Evolutionary conservation across 2,329 filamentous ascomycete genomes (phyloP), one percentile per base, ranked within the genome.

Genomic region (Neofusicoccum parvum): DNA sequence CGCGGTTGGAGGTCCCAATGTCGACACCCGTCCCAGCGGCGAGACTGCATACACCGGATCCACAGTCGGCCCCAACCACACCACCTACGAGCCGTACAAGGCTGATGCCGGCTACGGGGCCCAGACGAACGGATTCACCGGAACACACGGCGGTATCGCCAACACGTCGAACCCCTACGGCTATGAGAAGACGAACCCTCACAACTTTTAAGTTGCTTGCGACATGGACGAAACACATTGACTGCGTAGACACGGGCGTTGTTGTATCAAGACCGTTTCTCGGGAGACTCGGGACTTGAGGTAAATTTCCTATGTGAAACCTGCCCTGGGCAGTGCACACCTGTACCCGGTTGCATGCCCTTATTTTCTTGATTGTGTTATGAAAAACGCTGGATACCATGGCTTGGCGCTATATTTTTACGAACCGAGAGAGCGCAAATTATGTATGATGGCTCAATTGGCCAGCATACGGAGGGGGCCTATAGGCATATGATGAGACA

Each of bases 1-100:
- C 50, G 68, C 72, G 11, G 72, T 72, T 15, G 72, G 69, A 36
- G 67, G 69, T 49, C 67, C 65, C 51, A 67, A 69, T 66, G 70
- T 68, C 50, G 76, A 80, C 68, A 74, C 77, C 51, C 79, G 82
- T 64, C 80, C 81, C 32, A 80, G 76, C 64, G 78, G 82, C 70
- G 83, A 85, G 67, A 85, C 83, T 46, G 81, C 77, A 32, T 81
- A 80, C 73, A 82, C 81, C 39, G 81, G 82, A 59, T 81, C 81
- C 14, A 85, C 82, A 20, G 79, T 82, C 58, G 76, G 74, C 17
- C 71, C 75, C n/a, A 72, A 72, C 66, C 72, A 73, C 50, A 69
- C 71, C 45, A 73, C 72, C 43, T 79, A 80, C 60, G 74, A 75
- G 7, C 12, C 62, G 10, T 64, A 64, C 62, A 64, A 54, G 20